Percentiles rank a stretch among this genome's conserved stretches.
These are phyloP conservation scores for Schizophyllum commune DNA, from an alignment of 1,284 basidiomycete genomes.

Conservation along the genomic window DNA sequence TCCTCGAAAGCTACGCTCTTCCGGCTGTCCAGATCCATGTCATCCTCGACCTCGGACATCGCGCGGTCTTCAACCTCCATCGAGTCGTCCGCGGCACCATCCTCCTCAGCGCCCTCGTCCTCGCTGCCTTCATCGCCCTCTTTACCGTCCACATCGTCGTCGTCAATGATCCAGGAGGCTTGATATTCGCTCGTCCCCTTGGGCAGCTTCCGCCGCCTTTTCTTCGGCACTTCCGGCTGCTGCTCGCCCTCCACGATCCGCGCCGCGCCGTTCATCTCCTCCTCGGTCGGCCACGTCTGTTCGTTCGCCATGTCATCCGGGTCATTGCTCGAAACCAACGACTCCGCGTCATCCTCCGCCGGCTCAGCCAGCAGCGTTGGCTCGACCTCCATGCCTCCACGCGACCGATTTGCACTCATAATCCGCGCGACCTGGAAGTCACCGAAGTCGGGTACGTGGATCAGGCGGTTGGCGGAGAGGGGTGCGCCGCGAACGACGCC, in stretches of 20 bases:
- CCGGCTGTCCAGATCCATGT: slow-evolving; percentile 58
- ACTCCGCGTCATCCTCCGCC: slow-evolving; percentile 71
- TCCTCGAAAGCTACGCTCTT: slow-evolving; percentile 62
- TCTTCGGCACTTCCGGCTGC: slow-evolving; percentile 19
- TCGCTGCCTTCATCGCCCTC: slow-evolving; percentile 34
- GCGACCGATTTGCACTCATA: slow-evolving; percentile 46
- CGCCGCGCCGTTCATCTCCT: slow-evolving; percentile 69
- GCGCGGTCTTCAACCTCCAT: slow-evolving; percentile 35
- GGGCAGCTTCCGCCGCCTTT: slow-evolving; percentile 64
- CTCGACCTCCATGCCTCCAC: slow-evolving; percentile 57
- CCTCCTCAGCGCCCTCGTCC: slow-evolving; percentile 25
- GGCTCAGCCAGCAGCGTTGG: slow-evolving; percentile 50
- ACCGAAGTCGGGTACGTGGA: slow-evolving; percentile 86
- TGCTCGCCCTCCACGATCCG: background rate
- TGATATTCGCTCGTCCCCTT: slow-evolving; percentile 93
- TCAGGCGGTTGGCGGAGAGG: slow-evolving; percentile 78
- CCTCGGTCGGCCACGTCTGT: slow-evolving; percentile 98
- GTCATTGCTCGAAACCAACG: slow-evolving; percentile 81
- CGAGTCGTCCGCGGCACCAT: slow-evolving; percentile 44
- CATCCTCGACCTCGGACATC: slow-evolving; percentile 53
- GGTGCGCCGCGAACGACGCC: slow-evolving; percentile 79
- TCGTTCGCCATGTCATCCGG: slow-evolving; percentile 89
- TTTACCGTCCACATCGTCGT: slow-evolving; percentile 57
- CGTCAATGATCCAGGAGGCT: slow-evolving; percentile 89
- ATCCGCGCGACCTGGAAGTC: slow-evolving; percentile 66